These are phyloP conservation scores for Cyanodermella asteris DNA, from an alignment of 2,329 filamentous ascomycete species.

Conservation along the genomic window DNA sequence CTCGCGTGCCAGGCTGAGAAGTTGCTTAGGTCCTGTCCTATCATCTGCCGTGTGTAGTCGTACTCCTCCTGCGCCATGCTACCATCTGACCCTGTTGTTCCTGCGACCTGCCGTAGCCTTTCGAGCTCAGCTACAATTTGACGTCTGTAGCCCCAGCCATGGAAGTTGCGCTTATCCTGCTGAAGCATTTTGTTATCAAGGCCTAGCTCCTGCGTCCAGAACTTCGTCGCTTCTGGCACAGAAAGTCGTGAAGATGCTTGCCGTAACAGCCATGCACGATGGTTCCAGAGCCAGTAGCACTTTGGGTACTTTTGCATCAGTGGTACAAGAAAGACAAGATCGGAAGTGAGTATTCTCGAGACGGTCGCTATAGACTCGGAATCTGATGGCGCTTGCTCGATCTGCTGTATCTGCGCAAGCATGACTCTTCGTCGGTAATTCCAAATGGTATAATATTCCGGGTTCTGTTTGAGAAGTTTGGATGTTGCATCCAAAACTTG, in stretches of 20 bases:
- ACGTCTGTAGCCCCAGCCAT: conserved; percentile 84
- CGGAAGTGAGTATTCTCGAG: conserved; percentile 40
- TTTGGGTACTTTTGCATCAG: conserved; percentile 74
- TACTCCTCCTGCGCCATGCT: conserved; percentile 66
- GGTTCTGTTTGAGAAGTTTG: conserved; percentile 52
- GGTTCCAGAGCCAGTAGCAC: conserved; percentile 99
- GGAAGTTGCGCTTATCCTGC: conserved; percentile 77
- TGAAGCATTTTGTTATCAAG: conserved; percentile 74
- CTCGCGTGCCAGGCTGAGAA: conserved; percentile 95
- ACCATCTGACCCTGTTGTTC: conserved; percentile 14
- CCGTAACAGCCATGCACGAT: conserved; percentile 65
- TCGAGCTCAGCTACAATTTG: conserved; percentile 59
- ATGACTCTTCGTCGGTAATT: conserved; percentile 57
- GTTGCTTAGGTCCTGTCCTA: conserved; percentile 66
- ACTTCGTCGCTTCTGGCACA: conserved; percentile 28
- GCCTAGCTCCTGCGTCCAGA: conserved; percentile 71
- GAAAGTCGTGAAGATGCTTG: conserved; percentile 46
- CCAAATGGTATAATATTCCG: conserved; percentile 82
- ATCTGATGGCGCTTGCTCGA: not conserved
- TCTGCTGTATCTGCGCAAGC: conserved; percentile 17
- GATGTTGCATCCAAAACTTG: conserved; percentile 46
- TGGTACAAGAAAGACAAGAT: conserved; percentile 64
- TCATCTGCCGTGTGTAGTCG: conserved; percentile 77
- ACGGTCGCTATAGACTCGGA: conserved; percentile 22
- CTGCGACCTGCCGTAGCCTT: too few species aligned